phyloP scores from a whole-genome alignment of 495 filamentous ascomycete species.

The Chaetomium cochliodes region DNA sequence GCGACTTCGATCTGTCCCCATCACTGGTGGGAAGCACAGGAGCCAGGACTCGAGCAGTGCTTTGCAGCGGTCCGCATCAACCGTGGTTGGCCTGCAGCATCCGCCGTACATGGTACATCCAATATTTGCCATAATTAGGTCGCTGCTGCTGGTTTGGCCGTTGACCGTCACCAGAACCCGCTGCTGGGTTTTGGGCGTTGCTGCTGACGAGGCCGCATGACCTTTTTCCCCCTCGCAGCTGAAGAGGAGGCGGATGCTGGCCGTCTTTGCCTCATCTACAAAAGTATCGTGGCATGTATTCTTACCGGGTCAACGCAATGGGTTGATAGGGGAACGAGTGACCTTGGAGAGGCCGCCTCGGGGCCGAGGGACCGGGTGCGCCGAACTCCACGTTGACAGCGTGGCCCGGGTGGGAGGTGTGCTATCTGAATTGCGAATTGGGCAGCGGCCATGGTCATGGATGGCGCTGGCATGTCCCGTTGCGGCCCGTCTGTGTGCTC shows the following conservation, averaged over 20 bases:
- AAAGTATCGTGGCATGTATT: background rate
- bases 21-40: slow-evolving; percentile 31
- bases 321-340: background rate
- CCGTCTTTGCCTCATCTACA: background rate
- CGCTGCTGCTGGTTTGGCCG: slow-evolving; percentile 26
- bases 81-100: slow-evolving; percentile 35
- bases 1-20: slow-evolving; percentile 32
- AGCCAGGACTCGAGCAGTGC: slow-evolving; percentile 27
- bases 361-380: slow-evolving; percentile 11
- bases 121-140: slow-evolving; percentile 45
- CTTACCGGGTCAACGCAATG: no score
- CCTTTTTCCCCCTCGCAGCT: background rate
- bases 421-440: slow-evolving; percentile 13
- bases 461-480: slow-evolving; percentile 9
- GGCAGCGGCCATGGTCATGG: slow-evolving; percentile 4
- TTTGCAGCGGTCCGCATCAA: slow-evolving; percentile 20
- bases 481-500: slow-evolving; percentile 4
- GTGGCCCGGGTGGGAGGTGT: background rate
- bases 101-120: slow-evolving; percentile 37
- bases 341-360: background rate
- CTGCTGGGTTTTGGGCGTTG: background rate
- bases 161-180: slow-evolving; percentile 25
- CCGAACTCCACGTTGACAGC: background rate
- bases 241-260: background rate
- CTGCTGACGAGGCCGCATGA: slow-evolving; percentile 11